Evolutionary conservation across 345 rosid species (phyloP).

Genomic region (Theobroma cacao): DNA sequence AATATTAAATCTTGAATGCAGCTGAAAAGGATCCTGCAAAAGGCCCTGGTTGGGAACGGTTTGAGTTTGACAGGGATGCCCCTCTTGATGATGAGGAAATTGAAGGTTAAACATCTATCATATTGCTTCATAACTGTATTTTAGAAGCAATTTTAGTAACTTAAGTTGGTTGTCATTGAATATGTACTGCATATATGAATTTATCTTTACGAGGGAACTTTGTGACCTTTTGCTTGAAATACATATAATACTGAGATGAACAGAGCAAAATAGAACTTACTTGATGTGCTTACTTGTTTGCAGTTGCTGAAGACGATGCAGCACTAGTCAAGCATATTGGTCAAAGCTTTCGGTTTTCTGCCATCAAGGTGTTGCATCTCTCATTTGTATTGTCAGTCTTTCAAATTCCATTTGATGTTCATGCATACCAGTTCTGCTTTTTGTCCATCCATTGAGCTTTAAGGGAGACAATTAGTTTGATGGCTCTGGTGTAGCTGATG

Average conservation of each 20-base stretch:
- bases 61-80: constrained; percentile 85
- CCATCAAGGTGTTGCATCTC: constrained; percentile 56
- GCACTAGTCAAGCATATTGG: constrained; percentile 80
- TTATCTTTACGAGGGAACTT: background rate
- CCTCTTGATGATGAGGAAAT: constrained; percentile 87
- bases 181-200: background rate
- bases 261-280: background rate
- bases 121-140: background rate
- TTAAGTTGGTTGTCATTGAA: background rate
- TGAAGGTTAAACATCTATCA: constrained; percentile 48
- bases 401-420: background rate
- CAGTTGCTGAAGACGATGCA: constrained; percentile 85
- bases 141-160: background rate
- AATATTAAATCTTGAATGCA: constrained; percentile 32
- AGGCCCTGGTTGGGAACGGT: constrained; percentile 89
- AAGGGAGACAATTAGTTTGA: background rate
- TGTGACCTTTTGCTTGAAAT: background rate
- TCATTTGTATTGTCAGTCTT: background rate
- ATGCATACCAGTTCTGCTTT: background rate
- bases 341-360: constrained; percentile 80
- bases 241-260: background rate
- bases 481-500: background rate
- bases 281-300: background rate
- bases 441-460: background rate
- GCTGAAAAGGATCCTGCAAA: constrained; percentile 74